Evolutionary conservation across 768 basidiomycete genomes (phyloP), one percentile per base, ranked within the genome.

Genomic region (Termitomyces eurrhizus): DNA sequence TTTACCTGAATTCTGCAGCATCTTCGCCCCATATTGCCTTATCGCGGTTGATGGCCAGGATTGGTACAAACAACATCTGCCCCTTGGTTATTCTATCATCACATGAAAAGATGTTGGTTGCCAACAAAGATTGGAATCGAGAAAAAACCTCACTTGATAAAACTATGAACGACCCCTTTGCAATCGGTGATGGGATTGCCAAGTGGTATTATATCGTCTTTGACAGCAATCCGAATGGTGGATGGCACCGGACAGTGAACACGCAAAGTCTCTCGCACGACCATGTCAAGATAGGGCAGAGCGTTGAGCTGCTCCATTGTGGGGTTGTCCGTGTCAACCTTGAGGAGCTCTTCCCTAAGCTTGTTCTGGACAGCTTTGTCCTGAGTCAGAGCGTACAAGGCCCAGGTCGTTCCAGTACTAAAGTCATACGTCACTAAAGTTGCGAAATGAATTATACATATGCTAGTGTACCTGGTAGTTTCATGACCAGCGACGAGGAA

Each of bases 281-380:
- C 80, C 24, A 75, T 76, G 63, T 90, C 90, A 26, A 93, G 83
- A 66, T 88, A 90, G 0, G 86, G 80, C 3, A 93, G 75, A 4
- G 79, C 74, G 58, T 83, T 80, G 0, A 92, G 78, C 41, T 86
- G 80, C 33, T 92, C 89, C 85, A 90, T 89, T 2, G 80, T 78
- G 1, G 89, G 88, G 0, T 74, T 81, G 13, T 88, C 83, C 0
- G 83, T 84, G 1, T 76, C 66, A 9, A 87, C 72, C 0, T 72
- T 67, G 4, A 82, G 67, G 2, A 88, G 74, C 66, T 92, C 89
- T 1, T 82, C 76, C 0, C 87, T 78, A 0, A 92, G 77, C 63
- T 81, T 82, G 14, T 65, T 72, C 64, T 90, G 88, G 7, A 81
- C 71, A 2, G 77, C 73, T 0, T 77, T 78, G 46, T 81, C 63